These are phyloP conservation scores for Metschnikowia lachancei DNA, from an alignment of 805 yeast genomes.

Conservation along the genomic window DNA sequence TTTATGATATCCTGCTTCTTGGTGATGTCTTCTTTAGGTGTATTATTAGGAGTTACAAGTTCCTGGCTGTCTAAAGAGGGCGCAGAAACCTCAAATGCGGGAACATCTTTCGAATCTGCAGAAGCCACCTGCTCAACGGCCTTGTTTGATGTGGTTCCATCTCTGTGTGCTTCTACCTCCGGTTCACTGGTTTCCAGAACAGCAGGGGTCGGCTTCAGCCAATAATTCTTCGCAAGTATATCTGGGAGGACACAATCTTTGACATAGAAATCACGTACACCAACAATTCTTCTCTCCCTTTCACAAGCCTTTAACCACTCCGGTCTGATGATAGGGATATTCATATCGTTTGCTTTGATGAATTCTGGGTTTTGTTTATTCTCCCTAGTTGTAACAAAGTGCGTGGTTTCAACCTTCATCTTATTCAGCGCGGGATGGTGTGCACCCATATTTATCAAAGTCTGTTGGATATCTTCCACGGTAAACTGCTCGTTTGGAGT, in stretches of 20 bases:
- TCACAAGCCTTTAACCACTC: constrained; percentile 97
- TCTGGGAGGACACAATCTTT: constrained; percentile 51
- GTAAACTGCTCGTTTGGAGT: constrained; percentile 50
- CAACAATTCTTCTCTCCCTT: constrained; percentile 81
- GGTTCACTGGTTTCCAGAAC: neutral
- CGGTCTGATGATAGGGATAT: constrained; percentile 91
- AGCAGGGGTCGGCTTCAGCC: constrained; percentile 22
- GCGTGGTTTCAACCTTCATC: constrained; percentile 90
- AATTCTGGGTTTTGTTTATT: constrained; percentile 67
- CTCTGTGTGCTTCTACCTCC: neutral
- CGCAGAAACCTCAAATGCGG: neutral
- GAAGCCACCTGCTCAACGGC: neutral
- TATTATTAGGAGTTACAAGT: constrained; percentile 16
- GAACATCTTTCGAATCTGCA: neutral
- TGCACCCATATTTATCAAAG: constrained; percentile 75
- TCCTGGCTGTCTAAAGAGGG: constrained; percentile 1
- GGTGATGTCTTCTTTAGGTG: constrained; percentile 6
- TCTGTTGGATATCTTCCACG: constrained; percentile 53
- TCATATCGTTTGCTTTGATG: constrained; percentile 75
- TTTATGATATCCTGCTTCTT: neutral
- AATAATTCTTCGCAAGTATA: constrained; percentile 41
- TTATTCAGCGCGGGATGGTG: constrained; percentile 62
- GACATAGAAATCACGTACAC: constrained; percentile 82
- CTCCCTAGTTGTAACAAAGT: constrained; percentile 67
- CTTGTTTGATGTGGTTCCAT: neutral